phyloP scores from a whole-genome alignment of 768 basidiomycete species.

The Termitomyces sp. region DNA sequence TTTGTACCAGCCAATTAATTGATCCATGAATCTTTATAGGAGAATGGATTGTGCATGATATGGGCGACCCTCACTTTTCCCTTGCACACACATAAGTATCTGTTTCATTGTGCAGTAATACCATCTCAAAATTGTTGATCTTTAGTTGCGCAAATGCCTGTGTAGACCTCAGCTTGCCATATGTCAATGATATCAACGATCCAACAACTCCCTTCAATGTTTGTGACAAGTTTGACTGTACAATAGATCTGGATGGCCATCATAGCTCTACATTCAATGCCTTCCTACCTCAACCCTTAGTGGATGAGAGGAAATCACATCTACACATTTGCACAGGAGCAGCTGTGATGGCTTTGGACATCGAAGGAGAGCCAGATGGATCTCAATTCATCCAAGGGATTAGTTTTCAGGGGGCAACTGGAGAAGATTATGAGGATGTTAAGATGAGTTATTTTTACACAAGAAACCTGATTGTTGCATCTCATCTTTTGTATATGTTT shows the following conservation, averaged over 20 bases:
- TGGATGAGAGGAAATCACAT: background rate
- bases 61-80: constrained; percentile 9
- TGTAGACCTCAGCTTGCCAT: constrained; percentile 16
- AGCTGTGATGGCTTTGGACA: constrained; percentile 6
- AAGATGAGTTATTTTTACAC: too few species aligned
- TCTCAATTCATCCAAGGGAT: background rate
- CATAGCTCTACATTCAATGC: constrained; percentile 21
- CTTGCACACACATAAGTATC: background rate
- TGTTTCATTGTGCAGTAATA: background rate
- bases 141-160: constrained; percentile 17
- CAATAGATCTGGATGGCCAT: constrained; percentile 16
- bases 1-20: background rate
- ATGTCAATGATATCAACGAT: constrained; percentile 16
- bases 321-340: constrained; percentile 16
- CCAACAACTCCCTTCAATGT: constrained; percentile 12
- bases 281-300: constrained; percentile 17
- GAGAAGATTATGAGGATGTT: too few species aligned
- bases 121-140: background rate
- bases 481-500: too few species aligned
- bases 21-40: background rate
- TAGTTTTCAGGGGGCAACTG: background rate
- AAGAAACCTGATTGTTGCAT: too few species aligned
- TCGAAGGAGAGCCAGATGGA: background rate
- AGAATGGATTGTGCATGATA: constrained; percentile 11
- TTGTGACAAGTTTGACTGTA: constrained; percentile 15